Evolutionary conservation across 768 basidiomycete species (phyloP).

Genomic region (Clavaria fumosa): DNA sequence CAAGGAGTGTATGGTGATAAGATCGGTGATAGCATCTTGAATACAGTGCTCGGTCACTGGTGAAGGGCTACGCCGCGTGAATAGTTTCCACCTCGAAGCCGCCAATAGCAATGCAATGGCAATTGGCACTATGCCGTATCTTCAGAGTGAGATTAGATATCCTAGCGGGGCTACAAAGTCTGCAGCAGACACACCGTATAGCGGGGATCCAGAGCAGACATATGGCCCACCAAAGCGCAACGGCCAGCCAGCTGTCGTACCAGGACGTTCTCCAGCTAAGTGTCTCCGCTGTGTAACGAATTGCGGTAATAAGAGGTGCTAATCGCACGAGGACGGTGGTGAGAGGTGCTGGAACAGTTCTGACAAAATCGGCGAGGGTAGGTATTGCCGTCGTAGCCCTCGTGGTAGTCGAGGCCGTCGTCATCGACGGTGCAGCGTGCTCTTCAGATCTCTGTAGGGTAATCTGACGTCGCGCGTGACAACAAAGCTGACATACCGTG

Average conservation of each 20-base stretch:
- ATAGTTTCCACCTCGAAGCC: constrained; percentile 15
- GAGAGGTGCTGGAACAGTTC: constrained; percentile 45
- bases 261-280: constrained; percentile 41
- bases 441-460: too few species aligned
- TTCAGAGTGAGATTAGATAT: constrained; percentile 13
- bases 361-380: constrained; percentile 26
- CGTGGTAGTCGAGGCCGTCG: too few species aligned
- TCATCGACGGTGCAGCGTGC: too few species aligned
- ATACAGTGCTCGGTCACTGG: constrained; percentile 36
- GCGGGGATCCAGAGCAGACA: constrained; percentile 43
- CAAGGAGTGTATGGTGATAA: constrained; percentile 47
- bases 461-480: too few species aligned
- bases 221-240: constrained; percentile 64
- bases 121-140: constrained; percentile 47
- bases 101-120: constrained; percentile 26
- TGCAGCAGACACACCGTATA: constrained; percentile 30
- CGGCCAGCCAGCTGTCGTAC: constrained; percentile 48
- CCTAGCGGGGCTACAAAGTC: constrained; percentile 8
- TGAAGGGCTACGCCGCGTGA: constrained; percentile 4
- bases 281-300: constrained; percentile 31
- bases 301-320: constrained; percentile 32
- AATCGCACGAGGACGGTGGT: constrained; percentile 46
- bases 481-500: too few species aligned
- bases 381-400: too few species aligned
- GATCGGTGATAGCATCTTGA: constrained; percentile 41